Base-by-base conservation (phyloP, 495 filamentous ascomycete species). In the Aspergillus wentii region DNA sequence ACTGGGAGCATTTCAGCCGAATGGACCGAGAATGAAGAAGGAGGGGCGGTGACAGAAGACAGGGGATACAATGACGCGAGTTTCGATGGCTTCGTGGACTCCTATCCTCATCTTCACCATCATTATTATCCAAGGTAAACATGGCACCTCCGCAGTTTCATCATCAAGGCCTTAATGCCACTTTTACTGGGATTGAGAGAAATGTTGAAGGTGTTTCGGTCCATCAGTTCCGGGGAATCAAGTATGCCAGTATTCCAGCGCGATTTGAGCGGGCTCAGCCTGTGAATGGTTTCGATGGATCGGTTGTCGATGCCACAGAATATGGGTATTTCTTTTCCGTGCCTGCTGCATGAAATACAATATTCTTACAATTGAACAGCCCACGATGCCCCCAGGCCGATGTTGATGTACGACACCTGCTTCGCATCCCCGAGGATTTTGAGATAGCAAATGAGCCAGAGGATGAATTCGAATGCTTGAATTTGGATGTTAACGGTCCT, bases 401-500 rank as follows among this genome's bases (percentile, higher is more conserved):
- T 33, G 44, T 67, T 3, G 63, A 67, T 38, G 59, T 64, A 1
- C 54, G 59, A 21, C 63, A 67, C 43, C 33, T 66, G 13, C 55
- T 66, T 16, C 59, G 62, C 3, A 58, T 66, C 17, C 62, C 59
- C 0, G 57, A 63, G 34, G 57, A 66, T 27, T 54, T 61, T 27
- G 30, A 31, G 1, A 57, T 65, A 33, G 44, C 40, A 6, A 37
- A 48, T 1, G 63, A 67, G 36, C 27, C 30, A 10, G 63, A 64
- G 43, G 58, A 66, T 45, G 68, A 71, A 41, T 67, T 69, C 15
- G 59, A 66, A 30, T 71, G 64, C 30, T 43, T 71, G 44, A 65
- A 63, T 40, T 32, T 71, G n/a, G 64, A 66, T 17, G 60, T 71
- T 16, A 64, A 60, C 11, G 40, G 49, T 28, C 65, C 64, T 10